Conservation (phyloP, 1,284 basidiomycete genomes). For the Ceratobasidium papillatum region DNA sequence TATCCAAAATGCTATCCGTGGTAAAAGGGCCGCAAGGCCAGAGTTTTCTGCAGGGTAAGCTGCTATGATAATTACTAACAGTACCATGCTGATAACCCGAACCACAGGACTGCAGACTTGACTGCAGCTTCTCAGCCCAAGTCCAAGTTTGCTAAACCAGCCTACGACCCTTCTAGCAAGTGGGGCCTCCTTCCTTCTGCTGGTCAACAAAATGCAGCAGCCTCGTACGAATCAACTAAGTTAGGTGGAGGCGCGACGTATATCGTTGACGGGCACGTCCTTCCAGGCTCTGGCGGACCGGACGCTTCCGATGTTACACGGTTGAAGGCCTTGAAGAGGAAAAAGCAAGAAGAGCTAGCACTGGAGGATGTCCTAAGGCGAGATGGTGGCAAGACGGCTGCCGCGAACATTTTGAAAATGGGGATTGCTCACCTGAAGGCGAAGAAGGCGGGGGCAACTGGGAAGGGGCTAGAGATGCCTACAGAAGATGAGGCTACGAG, state of each 20-base stretch:
- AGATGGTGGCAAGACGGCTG: slow-evolving; percentile 49
- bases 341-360: slow-evolving; percentile 66
- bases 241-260: slow-evolving; percentile 71
- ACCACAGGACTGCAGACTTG: slow-evolving; percentile 47
- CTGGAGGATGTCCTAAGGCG: slow-evolving; percentile 64
- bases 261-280: slow-evolving; percentile 77
- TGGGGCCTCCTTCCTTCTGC: slow-evolving; percentile 72
- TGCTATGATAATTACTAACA: slow-evolving; percentile 19
- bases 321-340: slow-evolving; percentile 68
- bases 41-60: slow-evolving; percentile 84
- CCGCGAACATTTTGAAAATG: slow-evolving; percentile 51
- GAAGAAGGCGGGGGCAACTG: slow-evolving; percentile 53
- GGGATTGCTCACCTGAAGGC: slow-evolving; percentile 44
- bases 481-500: slow-evolving; percentile 41
- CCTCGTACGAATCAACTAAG: slow-evolving; percentile 48
- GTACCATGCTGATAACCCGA: slow-evolving; percentile 47
- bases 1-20: slow-evolving; percentile 80
- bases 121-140: slow-evolving; percentile 51
- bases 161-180: slow-evolving; percentile 70
- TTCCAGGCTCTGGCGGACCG: slow-evolving; percentile 57
- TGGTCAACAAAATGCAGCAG: slow-evolving; percentile 47
- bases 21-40: slow-evolving; percentile 72
- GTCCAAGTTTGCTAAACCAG: slow-evolving; percentile 57
- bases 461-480: slow-evolving; percentile 4
- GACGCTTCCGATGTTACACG: slow-evolving; percentile 61